Percentiles rank a stretch among this genome's conserved stretches.
These are phyloP conservation scores for Aspergillus pseudoterreus DNA, from an alignment of 2,329 filamentous ascomycete genomes.

Conservation along the genomic window DNA sequence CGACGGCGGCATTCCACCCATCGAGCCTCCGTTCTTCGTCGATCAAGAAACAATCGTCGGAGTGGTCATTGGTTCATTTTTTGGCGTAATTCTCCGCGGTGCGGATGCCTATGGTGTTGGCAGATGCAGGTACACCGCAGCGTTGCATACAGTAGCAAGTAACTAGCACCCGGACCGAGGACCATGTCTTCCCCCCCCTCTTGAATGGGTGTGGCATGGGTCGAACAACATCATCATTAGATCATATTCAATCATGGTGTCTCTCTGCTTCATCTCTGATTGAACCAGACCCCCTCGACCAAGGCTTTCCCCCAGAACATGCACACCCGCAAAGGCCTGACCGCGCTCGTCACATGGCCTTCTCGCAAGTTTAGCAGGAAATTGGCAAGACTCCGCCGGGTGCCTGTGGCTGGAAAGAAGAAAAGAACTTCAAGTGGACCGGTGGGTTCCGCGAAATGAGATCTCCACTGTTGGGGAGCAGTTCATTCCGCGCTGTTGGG, in stretches of 20 bases:
- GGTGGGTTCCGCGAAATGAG: slow-evolving; percentile 18
- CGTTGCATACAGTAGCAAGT: not conserved
- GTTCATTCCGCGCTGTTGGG: slow-evolving; percentile 21
- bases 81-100: not conserved
- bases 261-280: not conserved
- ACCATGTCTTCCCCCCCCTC: too few relatives aligned
- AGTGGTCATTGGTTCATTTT: too few relatives aligned
- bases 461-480: slow-evolving; percentile 15
- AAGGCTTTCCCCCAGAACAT: not conserved
- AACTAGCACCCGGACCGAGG: too few relatives aligned
- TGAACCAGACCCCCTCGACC: not conserved
- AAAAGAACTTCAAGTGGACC: slow-evolving; percentile 4
- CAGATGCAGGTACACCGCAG: not conserved
- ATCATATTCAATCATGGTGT: not conserved
- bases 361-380: not conserved
- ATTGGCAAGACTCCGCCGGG: not conserved
- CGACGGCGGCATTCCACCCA: slow-evolving; percentile 7
- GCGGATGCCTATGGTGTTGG: not conserved
- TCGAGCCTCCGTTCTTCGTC: slow-evolving; percentile 7
- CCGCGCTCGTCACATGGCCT: slow-evolving; percentile 2
- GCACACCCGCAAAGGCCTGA: not conserved
- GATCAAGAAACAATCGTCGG: not conserved
- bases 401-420: slow-evolving; percentile 9
- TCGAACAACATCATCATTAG: not conserved
- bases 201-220: too few relatives aligned